Base-by-base conservation (phyloP, 208 protist species). In the Leishmania arabica region DNA sequence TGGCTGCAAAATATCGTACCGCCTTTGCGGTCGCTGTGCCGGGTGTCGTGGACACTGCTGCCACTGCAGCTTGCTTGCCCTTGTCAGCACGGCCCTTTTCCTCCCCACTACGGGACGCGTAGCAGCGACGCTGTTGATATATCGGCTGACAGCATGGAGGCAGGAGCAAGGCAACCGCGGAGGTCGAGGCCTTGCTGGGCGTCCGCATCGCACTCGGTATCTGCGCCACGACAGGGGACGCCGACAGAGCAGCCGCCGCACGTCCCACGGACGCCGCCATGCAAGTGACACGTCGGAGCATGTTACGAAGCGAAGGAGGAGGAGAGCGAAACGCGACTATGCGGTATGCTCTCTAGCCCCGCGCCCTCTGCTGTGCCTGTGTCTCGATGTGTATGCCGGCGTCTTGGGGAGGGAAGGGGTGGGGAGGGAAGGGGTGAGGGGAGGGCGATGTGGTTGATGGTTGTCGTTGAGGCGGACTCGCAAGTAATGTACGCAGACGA, bases 221-320 rank as follows among this genome's bases (percentile, higher is more conserved):
- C n/a, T 60, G 45, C 24, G 49, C 49, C 71, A 60, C 17, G 17
- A 58, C 51, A 42, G 73, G 73, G 24, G 73, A 77, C 13, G 24
- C 17, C 37, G 37, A 27, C 17, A 27, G 54, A 31, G 53, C 54
- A 2, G 73, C 49, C 17, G 37, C 21, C 17, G 71, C 71, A n/a
- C 40, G 51, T 21, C 68, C 51, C 42, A 60, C 7, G 27, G 53
- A 9, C 71, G 51, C 71, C 19, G 54, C 73, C 7, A 62, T 64
- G 56, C 81, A 65, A 19, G 71, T 54, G 37, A 86, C 45, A 45
- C 78, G 83, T 19, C 83, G 83, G 19, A 83, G 83, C 83, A 86
- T 86, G 40, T 24, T 21, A 9, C 4, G 51, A 9, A 19, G 9
- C 45, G 4, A 75, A 51, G n/a, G 21, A 37, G 72, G 15, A 58